phyloP scores from a whole-genome alignment of 1,139 yeast genomes.

The Debaryomyces subglobosus region DNA sequence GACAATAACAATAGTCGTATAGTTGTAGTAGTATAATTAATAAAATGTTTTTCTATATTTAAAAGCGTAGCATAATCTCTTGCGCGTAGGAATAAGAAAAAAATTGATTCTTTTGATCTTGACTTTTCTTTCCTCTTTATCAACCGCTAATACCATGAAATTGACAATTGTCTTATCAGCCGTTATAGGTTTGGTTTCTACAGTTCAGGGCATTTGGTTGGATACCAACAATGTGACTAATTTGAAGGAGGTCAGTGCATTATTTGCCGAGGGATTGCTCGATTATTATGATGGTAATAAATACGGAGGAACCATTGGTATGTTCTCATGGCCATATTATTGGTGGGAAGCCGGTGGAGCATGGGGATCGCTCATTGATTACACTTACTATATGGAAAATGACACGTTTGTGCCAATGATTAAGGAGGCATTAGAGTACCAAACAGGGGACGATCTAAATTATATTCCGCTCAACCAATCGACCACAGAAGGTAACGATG shows the following conservation, averaged over 20 bases:
- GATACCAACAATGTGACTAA: slow-evolving; percentile 43
- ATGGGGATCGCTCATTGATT: slow-evolving; percentile 76
- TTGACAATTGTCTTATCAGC: slow-evolving; percentile 1
- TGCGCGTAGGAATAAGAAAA: neutral
- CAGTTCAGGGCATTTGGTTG: slow-evolving; percentile 28
- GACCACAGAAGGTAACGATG: slow-evolving; percentile 86
- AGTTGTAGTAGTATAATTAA: slow-evolving; percentile 4
- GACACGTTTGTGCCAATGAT: slow-evolving; percentile 58
- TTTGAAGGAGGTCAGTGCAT: slow-evolving; percentile 53
- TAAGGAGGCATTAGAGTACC: slow-evolving; percentile 62
- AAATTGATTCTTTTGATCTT: neutral
- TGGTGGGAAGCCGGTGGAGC: slow-evolving; percentile 98
- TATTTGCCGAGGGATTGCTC: slow-evolving; percentile 64
- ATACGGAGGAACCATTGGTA: slow-evolving; percentile 76
- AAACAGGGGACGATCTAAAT: slow-evolving; percentile 66
- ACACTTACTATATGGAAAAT: slow-evolving; percentile 63
- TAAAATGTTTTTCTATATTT: neutral
- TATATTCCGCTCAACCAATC: slow-evolving; percentile 78
- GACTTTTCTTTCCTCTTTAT: slow-evolving; percentile 1
- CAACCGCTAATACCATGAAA: slow-evolving; percentile 6
- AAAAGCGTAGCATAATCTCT: neutral
- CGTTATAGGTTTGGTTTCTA: slow-evolving; percentile 8
- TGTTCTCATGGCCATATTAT: slow-evolving; percentile 76
- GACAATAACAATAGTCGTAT: slow-evolving; percentile 7
- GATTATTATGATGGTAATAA: slow-evolving; percentile 69